Base-by-base conservation (phyloP, 2,329 filamentous ascomycete genomes). In the Cadophora sp. region DNA sequence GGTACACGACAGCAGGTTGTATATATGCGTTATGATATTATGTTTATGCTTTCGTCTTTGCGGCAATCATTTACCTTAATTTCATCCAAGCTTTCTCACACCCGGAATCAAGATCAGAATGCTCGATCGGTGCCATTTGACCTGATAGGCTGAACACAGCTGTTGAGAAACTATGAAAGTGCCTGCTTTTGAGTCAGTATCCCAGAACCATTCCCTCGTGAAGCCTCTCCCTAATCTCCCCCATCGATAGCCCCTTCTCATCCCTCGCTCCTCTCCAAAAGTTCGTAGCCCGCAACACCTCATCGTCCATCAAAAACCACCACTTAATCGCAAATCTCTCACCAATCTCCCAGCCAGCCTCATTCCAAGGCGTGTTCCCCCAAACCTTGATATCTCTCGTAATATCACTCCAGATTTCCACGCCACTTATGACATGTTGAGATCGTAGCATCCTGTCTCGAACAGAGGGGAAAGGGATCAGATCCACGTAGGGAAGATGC, bases 401-500 rank as follows among this genome's bases (percentile, higher is more conserved):
- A 19, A 72, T 62, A 22, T 75, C 72, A 3, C 69, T 64, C 67
- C 72, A 73, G 26, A 71, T 68, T 14, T 70, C 68, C 1, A 9
- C 1, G 1, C 43, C 24, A 31, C 68, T 43, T 14, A 71, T 50
- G 8, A 64, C 9, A 16, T 72, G 67, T 7, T 68, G 67, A 5
- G 72, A 71, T 27, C 64, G 61, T 11, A 73, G 55, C 8, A 76
- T 58, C 48, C 69, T 69, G 55, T 74, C 69, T 3, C 80, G 70
- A 51, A 80, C 69, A 8, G 67, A 66, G 5, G 79, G 74, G 11
- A 80, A 73, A 1, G 79, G 79, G 37, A 81, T 69, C 1, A 80
- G 68, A 66, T 80, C 79, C 6, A 81, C 50, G 74, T 79, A 81
- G 1, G 79, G 78, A 14, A 77, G 76, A 56, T 81, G 79, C 0